Conservation (phyloP, 2,329 filamentous ascomycete species). For the Colletotrichum nymphaeae region DNA sequence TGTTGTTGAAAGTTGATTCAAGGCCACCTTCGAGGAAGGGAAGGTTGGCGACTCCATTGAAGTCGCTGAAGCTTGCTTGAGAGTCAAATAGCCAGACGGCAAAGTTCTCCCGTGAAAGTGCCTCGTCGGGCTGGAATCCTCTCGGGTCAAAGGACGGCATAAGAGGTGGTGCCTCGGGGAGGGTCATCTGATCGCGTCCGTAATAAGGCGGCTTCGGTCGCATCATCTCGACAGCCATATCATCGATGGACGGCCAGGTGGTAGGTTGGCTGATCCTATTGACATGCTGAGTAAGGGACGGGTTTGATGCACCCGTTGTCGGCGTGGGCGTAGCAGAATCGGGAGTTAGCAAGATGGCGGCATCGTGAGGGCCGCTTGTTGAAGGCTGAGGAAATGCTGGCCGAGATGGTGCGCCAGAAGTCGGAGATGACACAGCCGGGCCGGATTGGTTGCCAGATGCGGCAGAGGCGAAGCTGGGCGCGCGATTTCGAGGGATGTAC, state of each 20-base stretch:
- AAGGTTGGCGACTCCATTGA: constrained; percentile 52
- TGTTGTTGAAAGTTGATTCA: constrained; percentile 63
- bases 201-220: constrained; percentile 53
- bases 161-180: constrained; percentile 48
- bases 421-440: constrained; percentile 33
- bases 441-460: constrained; percentile 30
- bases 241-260: constrained; percentile 50
- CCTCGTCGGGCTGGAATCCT: constrained; percentile 48
- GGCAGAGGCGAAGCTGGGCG: constrained; percentile 58
- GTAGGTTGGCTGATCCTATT: constrained; percentile 40
- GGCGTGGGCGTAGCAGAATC: constrained; percentile 49
- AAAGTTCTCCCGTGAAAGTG: constrained; percentile 57
- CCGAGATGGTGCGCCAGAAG: constrained; percentile 36
- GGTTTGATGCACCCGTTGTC: constrained; percentile 36
- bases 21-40: constrained; percentile 62
- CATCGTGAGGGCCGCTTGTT: constrained; percentile 55
- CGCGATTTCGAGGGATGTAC: constrained; percentile 61
- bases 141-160: constrained; percentile 46
- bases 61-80: constrained; percentile 54
- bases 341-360: constrained; percentile 57
- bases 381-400: constrained; percentile 39
- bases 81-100: constrained; percentile 64
- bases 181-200: constrained; percentile 41
- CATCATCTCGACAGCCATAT: constrained; percentile 48
- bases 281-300: constrained; percentile 13